Base-by-base conservation (phyloP, 441 rosid genomes). In the Erodium chrysanthum region DNA sequence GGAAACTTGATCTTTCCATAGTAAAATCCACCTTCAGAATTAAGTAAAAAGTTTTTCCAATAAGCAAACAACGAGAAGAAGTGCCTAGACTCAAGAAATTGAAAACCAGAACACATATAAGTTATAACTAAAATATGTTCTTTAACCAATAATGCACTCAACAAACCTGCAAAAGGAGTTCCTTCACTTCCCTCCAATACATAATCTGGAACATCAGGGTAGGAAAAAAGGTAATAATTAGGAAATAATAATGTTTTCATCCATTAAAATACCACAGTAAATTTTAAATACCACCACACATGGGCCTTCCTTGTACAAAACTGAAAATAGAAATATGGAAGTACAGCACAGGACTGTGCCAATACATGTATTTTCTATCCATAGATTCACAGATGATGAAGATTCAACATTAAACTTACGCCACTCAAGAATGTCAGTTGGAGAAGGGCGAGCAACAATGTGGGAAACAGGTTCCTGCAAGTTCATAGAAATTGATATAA, bases 1-100 rank as follows among this genome's bases (percentile, higher is more conserved):
- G 97, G 97, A 72, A 94, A 94, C 84, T 91, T 89, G 83, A 94
- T 94, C 85, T 88, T 94, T 68, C 97, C 98, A 71, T 93, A 86
- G 80, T 93, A 93, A 75, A 71, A 91, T 73, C 97, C 98, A 81
- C 96, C 97, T 56, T 91, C 33, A 64, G 35, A 33, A 23, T 68
- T 23, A 29, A 61, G 22, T 25, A 42, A 27, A 33, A 54, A 33
- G 78, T 64, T 61, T 65, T 22, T 1, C 60, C 73, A 65, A 11
- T 15, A 4, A 25, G 17, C 22, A 56, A 18, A 6, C 12, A 0
- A 12, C 15, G 12, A 0, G 21, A 27, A 61, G 27, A 35, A 35
- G 37, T 12, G 33, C 9, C 65, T 25, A 71, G 68, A 52, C 63
- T 76, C 56, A 42, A 64, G 66, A 25, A 56, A 61, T n/a, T 37